Base-by-base conservation (phyloP, 108 stramenopile genomes). In the Cyclostephanos tholiformis region DNA sequence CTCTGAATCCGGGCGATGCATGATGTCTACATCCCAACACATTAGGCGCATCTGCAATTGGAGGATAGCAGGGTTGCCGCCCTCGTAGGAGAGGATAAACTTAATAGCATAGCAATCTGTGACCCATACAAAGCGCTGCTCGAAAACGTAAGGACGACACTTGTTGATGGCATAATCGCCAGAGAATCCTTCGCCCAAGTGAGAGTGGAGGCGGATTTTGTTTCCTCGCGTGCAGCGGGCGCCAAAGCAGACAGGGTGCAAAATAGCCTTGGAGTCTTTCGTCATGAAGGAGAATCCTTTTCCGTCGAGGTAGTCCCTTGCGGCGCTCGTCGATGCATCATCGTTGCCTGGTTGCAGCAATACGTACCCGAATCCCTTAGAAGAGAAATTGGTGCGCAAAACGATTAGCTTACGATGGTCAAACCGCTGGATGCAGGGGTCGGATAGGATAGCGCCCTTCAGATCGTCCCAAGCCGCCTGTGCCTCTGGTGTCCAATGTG, bases 341-440 rank as follows among this genome's bases (percentile, higher is more conserved):
- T n/a, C n/a, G n/a, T n/a, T n/a, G n/a, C n/a, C n/a, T n/a, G n/a
- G n/a, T n/a, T n/a, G n/a, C n/a, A n/a, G n/a, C n/a, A n/a, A n/a
- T n/a, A n/a, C n/a, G n/a, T n/a, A n/a, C n/a, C n/a, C n/a, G n/a
- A n/a, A 56, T 0, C 72, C 72, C 1, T 43, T 30, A 44, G 48
- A 1, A 25, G 49, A 43, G 43, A 73, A 73, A 49, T 73, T 43
- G 7, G 72, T 65, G 1, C 19, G 19, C 9, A 73, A 13, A 14
- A 62, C 61, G 52, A 73, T 36, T 55, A 12, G 30, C 12, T 26
- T 8, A 0, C 41, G 52, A 23, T 43, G 53, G 23, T 73, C 63
- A 38, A 56, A 73, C 4, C 38, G 52, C 3, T 39, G 17, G 16
- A 73, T 19, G 38, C 63, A 73, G n/a, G n/a, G n/a, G n/a, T n/a